Percentiles rank a stretch among this genome's conserved stretches.
phyloP scores from a whole-genome alignment of 352 stramenopile species.

The Phytophthora megakarya region DNA sequence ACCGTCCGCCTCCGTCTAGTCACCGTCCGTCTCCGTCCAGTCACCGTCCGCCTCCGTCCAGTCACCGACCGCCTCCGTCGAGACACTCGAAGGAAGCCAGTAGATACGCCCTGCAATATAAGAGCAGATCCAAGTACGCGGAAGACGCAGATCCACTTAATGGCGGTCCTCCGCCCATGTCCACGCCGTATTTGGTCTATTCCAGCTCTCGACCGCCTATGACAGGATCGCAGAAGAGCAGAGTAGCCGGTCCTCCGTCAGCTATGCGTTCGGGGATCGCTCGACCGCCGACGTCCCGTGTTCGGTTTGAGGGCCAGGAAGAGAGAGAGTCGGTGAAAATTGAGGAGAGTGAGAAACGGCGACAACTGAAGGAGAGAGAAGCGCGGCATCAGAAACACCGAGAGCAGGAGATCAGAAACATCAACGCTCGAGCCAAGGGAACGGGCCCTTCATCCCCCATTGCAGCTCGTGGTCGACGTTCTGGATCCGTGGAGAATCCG shows the following conservation, averaged over 20 bases:
- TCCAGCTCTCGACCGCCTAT: constrained; percentile 30
- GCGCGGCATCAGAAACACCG: constrained; percentile 15
- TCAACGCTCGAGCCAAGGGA: constrained; percentile 21
- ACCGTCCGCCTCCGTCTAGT: constrained; percentile 2
- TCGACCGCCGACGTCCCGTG: constrained; percentile 39
- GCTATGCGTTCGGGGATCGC: constrained; percentile 28
- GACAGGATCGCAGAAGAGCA: constrained; percentile 26
- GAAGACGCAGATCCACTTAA: constrained; percentile 39
- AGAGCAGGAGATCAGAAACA: constrained; percentile 24
- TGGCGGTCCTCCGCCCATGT: constrained; percentile 43
- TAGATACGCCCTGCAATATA: constrained; percentile 46
- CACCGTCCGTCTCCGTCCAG: constrained; percentile 5
- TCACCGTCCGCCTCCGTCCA: constrained; percentile 5
- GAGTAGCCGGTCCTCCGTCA: constrained; percentile 17
- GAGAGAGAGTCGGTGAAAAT: constrained; percentile 16
- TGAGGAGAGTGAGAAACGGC: constrained; percentile 23
- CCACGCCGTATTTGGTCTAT: constrained; percentile 53
- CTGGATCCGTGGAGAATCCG: constrained; percentile 28
- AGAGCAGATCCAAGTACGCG: constrained; percentile 50
- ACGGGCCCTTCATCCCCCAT: constrained; percentile 18
- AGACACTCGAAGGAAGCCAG: constrained; percentile 25
- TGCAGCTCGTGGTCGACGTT: constrained; percentile 28
- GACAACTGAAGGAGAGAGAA: constrained; percentile 23
- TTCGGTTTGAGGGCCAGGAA: constrained; percentile 44
- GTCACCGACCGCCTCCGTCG: constrained; percentile 19